These are phyloP conservation scores for Aspergillus sp. DNA, from an alignment of 2,329 filamentous ascomycete genomes.

Conservation along the genomic window DNA sequence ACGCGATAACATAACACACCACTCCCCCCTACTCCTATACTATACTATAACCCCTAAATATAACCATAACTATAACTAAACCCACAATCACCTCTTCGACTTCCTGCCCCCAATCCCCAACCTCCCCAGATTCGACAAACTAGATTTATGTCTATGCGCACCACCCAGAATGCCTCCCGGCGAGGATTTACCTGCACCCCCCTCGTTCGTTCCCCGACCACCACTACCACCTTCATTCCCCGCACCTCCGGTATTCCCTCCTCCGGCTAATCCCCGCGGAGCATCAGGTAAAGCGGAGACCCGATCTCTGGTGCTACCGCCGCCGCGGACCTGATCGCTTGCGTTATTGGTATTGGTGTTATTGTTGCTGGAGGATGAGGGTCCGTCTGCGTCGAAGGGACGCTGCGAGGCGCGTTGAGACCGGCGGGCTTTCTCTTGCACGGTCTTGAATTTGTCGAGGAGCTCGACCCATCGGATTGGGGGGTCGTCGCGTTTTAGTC, in stretches of 20 bases:
- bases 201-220: constrained; percentile 13
- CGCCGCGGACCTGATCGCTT: too few species aligned
- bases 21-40: too few species aligned
- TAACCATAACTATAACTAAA: too few species aligned
- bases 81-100: constrained; percentile 34
- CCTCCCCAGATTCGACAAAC: constrained; percentile 69
- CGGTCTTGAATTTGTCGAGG: constrained; percentile 88
- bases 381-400: constrained; percentile 50
- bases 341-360: too few species aligned
- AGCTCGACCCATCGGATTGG: constrained; percentile 90
- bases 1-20: too few species aligned
- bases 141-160: constrained; percentile 60
- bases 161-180: constrained; percentile 35
- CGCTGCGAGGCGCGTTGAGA: constrained; percentile 58
- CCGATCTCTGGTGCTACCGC: constrained; percentile 8
- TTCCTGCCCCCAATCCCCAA: constrained; percentile 70
- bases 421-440: constrained; percentile 82
- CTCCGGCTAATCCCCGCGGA: constrained; percentile 30
- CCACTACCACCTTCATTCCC: constrained; percentile 37
- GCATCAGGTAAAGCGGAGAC: constrained; percentile 31
- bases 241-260: constrained; percentile 41
- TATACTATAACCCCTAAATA: too few species aligned
- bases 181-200: constrained; percentile 20
- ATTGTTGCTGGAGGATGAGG: constrained; percentile 30
- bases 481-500: constrained; percentile 80